Percentiles rank a stretch among this genome's conserved stretches.
Evolutionary conservation across 805 yeast genomes (phyloP).

Genomic region (Pichia cabralensis): DNA sequence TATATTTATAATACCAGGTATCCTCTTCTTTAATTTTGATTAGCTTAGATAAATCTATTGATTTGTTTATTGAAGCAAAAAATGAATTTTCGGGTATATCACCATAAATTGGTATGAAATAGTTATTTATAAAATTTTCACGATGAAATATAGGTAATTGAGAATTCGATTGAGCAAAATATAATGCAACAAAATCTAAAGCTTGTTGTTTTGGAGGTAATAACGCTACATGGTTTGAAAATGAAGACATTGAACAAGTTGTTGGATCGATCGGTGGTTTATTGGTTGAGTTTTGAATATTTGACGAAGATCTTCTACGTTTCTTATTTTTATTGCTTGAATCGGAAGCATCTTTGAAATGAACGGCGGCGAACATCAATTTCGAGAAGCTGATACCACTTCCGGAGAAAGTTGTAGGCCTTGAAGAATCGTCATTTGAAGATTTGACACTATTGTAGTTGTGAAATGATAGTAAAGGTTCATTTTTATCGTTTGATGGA

Average conservation of each 20-base stretch:
- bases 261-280: constrained; percentile 8
- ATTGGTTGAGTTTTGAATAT: not conserved
- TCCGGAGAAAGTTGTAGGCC: constrained; percentile 33
- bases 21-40: constrained; percentile 23
- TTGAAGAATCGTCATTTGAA: constrained; percentile 18
- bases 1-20: constrained; percentile 40
- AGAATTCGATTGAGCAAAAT: constrained; percentile 71
- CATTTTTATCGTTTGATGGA: no score
- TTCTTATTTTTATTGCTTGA: not conserved
- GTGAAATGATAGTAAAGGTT: no score
- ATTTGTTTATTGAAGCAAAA: constrained; percentile 49
- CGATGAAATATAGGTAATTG: constrained; percentile 81
- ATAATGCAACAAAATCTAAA: constrained; percentile 48
- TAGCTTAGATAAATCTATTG: constrained; percentile 29
- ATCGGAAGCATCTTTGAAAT: constrained; percentile 28
- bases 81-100: constrained; percentile 40
- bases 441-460: no score
- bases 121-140: constrained; percentile 55
- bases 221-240: constrained; percentile 29
- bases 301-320: constrained; percentile 2
- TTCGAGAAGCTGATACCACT: constrained; percentile 68
- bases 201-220: constrained; percentile 70
- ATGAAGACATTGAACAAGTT: constrained; percentile 3
- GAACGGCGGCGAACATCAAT: constrained; percentile 68
- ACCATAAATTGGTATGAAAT: constrained; percentile 78